phyloP scores from a whole-genome alignment of 1,139 yeast genomes.

The Pneumocystis canis region DNA sequence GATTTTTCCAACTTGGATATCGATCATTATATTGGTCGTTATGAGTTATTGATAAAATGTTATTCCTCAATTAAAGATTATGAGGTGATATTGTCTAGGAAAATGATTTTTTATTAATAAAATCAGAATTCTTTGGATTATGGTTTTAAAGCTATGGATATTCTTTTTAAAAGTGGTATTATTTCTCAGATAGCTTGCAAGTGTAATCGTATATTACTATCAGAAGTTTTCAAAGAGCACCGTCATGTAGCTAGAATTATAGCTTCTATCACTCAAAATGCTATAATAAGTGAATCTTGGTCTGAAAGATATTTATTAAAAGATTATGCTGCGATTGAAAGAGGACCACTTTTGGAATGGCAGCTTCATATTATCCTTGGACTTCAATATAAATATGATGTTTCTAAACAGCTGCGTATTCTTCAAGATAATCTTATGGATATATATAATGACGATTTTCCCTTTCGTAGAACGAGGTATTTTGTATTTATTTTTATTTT shows the following conservation, averaged over 20 bases:
- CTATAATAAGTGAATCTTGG: neutral
- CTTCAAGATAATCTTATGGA: neutral
- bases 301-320: neutral
- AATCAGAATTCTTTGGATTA: neutral
- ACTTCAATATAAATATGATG: neutral
- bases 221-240: neutral
- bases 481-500: neutral
- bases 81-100: neutral
- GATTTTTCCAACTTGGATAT: neutral
- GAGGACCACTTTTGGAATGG: neutral
- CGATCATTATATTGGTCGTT: neutral
- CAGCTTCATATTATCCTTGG: neutral
- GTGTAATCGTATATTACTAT: neutral
- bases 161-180: neutral
- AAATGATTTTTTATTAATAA: neutral
- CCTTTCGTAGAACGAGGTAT: neutral
- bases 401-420: neutral
- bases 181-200: neutral
- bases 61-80: neutral
- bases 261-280: neutral
- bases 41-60: neutral
- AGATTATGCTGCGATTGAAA: neutral
- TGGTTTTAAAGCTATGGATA: neutral
- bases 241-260: neutral
- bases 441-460: neutral